Conservation (phyloP, 345 rosid species). For the Eutrema yunnanense region DNA sequence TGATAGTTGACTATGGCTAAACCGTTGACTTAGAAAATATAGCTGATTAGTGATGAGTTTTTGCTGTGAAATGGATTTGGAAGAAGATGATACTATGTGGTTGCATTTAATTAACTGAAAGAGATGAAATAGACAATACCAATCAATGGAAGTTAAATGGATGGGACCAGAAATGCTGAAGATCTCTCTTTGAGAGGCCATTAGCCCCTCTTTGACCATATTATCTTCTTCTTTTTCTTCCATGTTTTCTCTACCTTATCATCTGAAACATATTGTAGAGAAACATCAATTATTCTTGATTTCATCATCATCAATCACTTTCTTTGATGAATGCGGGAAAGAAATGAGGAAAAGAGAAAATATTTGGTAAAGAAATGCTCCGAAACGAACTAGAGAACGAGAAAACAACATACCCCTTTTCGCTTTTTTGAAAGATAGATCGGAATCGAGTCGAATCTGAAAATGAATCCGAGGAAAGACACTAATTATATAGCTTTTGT, state of each 20-base stretch:
- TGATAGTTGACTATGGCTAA: slow-evolving; percentile 6
- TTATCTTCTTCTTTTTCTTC: slow-evolving; percentile 27
- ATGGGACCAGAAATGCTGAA: slow-evolving; percentile 57
- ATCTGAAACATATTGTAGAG: neutral
- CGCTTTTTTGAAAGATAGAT: neutral
- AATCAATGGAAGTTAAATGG: slow-evolving; percentile 48
- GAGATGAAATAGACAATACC: slow-evolving; percentile 31
- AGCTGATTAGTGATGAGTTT: neutral
- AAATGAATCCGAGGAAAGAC: neutral
- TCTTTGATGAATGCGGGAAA: neutral
- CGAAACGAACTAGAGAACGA: neutral
- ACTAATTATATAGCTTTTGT: neutral
- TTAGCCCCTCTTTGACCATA: slow-evolving; percentile 27
- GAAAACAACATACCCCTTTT: neutral
- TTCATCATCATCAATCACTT: neutral
- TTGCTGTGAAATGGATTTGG: neutral
- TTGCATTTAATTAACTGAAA: neutral
- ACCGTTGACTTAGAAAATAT: neutral
- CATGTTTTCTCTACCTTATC: slow-evolving; percentile 8
- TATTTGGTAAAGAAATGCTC: neutral
- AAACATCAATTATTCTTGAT: neutral
- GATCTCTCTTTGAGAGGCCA: slow-evolving; percentile 35
- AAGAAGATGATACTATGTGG: slow-evolving; percentile 3
- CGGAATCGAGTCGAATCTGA: neutral
- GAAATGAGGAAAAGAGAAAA: neutral